Base-by-base conservation (phyloP, 805 yeast species). In the Barnettozyma vustinii region DNA sequence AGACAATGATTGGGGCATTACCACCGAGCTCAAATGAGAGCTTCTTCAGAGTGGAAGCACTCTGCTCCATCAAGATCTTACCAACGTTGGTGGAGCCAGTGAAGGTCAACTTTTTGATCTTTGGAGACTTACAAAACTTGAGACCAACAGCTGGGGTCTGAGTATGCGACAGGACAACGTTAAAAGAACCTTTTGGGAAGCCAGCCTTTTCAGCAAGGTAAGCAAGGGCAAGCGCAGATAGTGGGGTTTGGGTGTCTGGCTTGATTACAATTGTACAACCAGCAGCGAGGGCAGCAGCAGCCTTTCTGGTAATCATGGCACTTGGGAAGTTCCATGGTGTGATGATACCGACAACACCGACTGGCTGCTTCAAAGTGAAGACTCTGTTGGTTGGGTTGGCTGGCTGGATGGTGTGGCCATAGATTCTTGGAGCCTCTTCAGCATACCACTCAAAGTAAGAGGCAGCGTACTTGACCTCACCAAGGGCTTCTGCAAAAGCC, bases 401-500 rank as follows among this genome's bases (percentile, higher is more conserved):
- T 9, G 84, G 81, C 56, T 77, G 83, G 49, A 79, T 79, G 2
- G 82, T 76, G 49, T 73, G 68, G 44, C 85, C 83, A 57, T 78
- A 77, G 26, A 71, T 60, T 53, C 84, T 64, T 55, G 79, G 76
- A 13, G 83, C 81, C 57, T 78, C 84, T 60, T 78, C 83, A 30
- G 95, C 74, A 62, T 81, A 91, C 97, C 97, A 91, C 61, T 88
- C 90, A 64, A 87, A 85, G 66, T 85, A 90, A 7, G 87, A 77
- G 4, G 85, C 84, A 26, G 79, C 82, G 55, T 80, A 80, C 56
- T 72, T 76, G 51, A 79, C 62, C 57, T 80, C 84, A 46, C 83
- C 83, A 10, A 59, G 59, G 9, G 83, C 75, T 55, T 80, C 84
- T 37, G 74, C 61, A 41, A 76, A 61, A 13, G 81, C 69, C 60